These are phyloP conservation scores for Chalara sp. DNA, from an alignment of 2,329 filamentous ascomycete genomes.

Conservation along the genomic window DNA sequence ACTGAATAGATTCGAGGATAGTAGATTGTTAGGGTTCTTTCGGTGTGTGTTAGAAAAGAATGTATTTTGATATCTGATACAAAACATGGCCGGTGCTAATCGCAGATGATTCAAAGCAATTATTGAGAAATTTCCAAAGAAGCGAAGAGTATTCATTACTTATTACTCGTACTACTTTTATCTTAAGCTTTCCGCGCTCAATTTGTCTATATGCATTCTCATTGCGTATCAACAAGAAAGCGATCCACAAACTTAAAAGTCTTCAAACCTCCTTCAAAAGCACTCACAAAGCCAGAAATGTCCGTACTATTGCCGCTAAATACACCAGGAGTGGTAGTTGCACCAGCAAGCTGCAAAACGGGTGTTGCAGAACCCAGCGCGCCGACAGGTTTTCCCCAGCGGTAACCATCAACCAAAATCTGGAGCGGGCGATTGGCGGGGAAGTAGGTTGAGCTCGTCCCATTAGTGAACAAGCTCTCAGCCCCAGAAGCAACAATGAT, in stretches of 20 bases:
- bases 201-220: too few relatives aligned
- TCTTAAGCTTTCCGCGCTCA: too few relatives aligned
- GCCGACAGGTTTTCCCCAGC: conserved; percentile 66
- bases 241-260: conserved; percentile 60
- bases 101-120: too few relatives aligned
- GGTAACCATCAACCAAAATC: conserved; percentile 55
- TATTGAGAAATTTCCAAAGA: too few relatives aligned
- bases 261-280: conserved; percentile 49
- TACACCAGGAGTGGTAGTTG: conserved; percentile 40
- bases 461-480: conserved; percentile 41
- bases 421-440: conserved; percentile 56
- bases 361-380: conserved; percentile 41
- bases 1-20: too few relatives aligned
- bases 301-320: conserved; percentile 1
- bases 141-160: too few relatives aligned
- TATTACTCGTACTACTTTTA: too few relatives aligned
- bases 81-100: too few relatives aligned
- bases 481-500: conserved; percentile 53
- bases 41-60: too few relatives aligned
- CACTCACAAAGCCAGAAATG: conserved; percentile 31
- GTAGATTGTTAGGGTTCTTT: too few relatives aligned
- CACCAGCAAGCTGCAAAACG: conserved; percentile 13
- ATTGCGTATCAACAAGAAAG: conserved; percentile 45
- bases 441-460: conserved; percentile 43
- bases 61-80: too few relatives aligned